These are phyloP conservation scores for Trichopus zeylanicus DNA, from an alignment of 116 monocot genomes.

Conservation along the genomic window DNA sequence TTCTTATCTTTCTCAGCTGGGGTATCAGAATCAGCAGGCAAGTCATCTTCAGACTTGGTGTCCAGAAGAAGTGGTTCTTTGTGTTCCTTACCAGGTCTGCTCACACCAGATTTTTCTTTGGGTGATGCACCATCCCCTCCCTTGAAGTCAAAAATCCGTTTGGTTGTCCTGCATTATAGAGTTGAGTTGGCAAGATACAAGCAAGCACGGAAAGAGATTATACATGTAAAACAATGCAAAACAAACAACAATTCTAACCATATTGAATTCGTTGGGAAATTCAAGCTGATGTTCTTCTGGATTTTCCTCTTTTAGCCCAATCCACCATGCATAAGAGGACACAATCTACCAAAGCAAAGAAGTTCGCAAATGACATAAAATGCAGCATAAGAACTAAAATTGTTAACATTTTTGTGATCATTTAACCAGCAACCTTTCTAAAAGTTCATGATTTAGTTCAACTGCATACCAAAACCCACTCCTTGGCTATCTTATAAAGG, in stretches of 20 bases:
- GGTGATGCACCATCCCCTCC: constrained; percentile 65
- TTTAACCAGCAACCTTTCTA: neutral
- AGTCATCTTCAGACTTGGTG: constrained; percentile 28
- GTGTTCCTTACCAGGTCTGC: constrained; percentile 32
- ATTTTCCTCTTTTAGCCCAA: constrained; percentile 84
- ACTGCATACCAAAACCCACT: neutral
- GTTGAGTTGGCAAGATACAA: neutral
- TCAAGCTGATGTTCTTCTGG: constrained; percentile 72
- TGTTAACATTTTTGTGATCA: neutral
- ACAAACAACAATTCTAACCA: constrained; percentile 19
- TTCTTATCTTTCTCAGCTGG: constrained; percentile 5
- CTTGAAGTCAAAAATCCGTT: constrained; percentile 66
- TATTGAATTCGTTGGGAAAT: constrained; percentile 55
- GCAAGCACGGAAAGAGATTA: neutral
- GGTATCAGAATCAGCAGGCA: constrained; percentile 29
- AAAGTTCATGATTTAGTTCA: neutral
- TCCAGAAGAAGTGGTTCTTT: constrained; percentile 32
- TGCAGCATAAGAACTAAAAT: neutral
- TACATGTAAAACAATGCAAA: constrained; percentile 4
- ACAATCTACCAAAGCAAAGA: constrained; percentile 59
- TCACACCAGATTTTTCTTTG: constrained; percentile 25
- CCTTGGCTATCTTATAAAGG: neutral
- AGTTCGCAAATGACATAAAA: neutral
- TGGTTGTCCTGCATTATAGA: constrained; percentile 27
- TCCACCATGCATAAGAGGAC: constrained; percentile 98